A percentile compares a stretch with the other conserved stretches of the same genome.
These are phyloP conservation scores for Dillenia turbinata DNA, from an alignment of 164 flowering plant genomes.

Conservation along the genomic window DNA sequence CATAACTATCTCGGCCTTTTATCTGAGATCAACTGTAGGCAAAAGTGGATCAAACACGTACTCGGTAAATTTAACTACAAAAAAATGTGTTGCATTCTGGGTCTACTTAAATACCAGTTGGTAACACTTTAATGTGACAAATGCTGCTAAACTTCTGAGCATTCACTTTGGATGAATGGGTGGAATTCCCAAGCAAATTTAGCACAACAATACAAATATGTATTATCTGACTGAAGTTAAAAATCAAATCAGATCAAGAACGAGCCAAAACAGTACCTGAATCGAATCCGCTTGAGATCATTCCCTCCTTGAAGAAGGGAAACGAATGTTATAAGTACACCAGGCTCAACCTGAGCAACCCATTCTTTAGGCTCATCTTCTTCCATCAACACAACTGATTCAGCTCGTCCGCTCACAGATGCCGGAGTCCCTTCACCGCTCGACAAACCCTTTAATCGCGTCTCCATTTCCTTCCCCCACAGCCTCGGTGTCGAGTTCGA, in stretches of 20 bases:
- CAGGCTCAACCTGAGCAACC: constrained; percentile 99
- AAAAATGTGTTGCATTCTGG: too few species aligned
- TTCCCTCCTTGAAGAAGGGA: constrained; percentile 83
- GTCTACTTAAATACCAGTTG: too few species aligned
- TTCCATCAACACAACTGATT: constrained; percentile 63
- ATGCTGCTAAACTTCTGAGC: too few species aligned
- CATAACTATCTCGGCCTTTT: too few species aligned
- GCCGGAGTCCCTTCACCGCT: constrained; percentile 87
- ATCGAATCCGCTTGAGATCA: constrained; percentile 88
- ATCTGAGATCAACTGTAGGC: too few species aligned
- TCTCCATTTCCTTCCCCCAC: constrained; percentile 78
- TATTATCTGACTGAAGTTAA: too few species aligned
- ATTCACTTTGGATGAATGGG: too few species aligned
- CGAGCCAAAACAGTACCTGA: constrained; percentile 52
- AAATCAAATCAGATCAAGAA: background rate
- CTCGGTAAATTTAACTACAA: too few species aligned
- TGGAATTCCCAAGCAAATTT: too few species aligned
- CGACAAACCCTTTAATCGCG: constrained; percentile 57
- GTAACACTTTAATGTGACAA: too few species aligned
- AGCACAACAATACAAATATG: too few species aligned
- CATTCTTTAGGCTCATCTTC: constrained; percentile 93
- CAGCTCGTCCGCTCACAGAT: constrained; percentile 61
- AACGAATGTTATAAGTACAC: constrained; percentile 86
- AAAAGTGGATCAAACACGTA: too few species aligned
- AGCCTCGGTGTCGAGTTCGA: constrained; percentile 57